These are phyloP conservation scores for Didymella pomorum DNA, from an alignment of 2,329 filamentous ascomycete genomes.

Conservation along the genomic window DNA sequence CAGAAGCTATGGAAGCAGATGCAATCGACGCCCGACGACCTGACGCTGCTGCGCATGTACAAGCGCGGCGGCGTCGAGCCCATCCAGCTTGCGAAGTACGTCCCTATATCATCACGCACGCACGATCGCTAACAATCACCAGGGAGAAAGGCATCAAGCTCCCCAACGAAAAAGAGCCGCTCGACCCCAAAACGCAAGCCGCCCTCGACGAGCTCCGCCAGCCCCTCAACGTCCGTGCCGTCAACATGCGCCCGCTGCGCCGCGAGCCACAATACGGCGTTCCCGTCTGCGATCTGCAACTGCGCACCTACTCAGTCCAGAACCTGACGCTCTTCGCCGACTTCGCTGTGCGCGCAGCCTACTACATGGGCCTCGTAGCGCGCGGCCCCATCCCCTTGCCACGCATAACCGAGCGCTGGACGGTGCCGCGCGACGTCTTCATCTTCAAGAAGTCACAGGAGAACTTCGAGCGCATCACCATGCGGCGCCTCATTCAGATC, in stretches of 20 bases:
- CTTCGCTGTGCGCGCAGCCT: conserved; percentile 92
- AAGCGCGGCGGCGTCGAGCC: conserved; percentile 46
- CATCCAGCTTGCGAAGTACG: conserved; percentile 48
- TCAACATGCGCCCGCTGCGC: conserved; percentile 85
- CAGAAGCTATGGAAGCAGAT: conserved; percentile 40
- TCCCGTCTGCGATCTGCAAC: conserved; percentile 87
- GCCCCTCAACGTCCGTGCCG: conserved; percentile 81
- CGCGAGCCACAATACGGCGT: conserved; percentile 77
- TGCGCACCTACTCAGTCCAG: conserved; percentile 88
- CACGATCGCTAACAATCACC: conserved; percentile 4
- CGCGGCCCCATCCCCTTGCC: conserved; percentile 87
- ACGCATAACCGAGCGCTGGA: conserved; percentile 90
- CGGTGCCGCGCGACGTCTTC: conserved; percentile 86
- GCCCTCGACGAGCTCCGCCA: conserved; percentile 44
- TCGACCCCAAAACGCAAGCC: conserved; percentile 41
- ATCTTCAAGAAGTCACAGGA: conserved; percentile 98
- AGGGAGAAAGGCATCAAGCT: conserved; percentile 45
- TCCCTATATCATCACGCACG: neutral
- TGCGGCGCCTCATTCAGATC: conserved; percentile 88
- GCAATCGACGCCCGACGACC: conserved; percentile 43
- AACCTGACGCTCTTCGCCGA: conserved; percentile 95
- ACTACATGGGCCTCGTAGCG: conserved; percentile 88
- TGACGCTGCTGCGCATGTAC: conserved; percentile 42
- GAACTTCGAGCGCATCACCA: conserved; percentile 93
- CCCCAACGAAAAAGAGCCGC: conserved; percentile 40